phyloP scores from a whole-genome alignment of 306 rosid species.

The Erythrophleum fordii region DNA sequence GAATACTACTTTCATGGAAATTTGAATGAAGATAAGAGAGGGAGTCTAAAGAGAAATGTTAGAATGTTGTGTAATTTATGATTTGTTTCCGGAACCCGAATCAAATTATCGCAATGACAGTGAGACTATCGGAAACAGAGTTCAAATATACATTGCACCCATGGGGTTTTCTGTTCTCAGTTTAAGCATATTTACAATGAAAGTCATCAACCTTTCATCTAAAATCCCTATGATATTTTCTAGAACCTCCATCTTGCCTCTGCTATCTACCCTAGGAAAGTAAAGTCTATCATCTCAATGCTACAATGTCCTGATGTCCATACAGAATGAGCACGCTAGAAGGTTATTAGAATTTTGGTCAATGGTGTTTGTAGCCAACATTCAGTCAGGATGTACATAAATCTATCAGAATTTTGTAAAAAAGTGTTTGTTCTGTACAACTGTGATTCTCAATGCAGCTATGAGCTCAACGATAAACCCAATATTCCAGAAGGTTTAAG shows the following conservation, averaged over 20 bases:
- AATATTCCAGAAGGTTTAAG: conserved; percentile 37
- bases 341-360: conserved; percentile 13
- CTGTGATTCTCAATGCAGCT: conserved; percentile 31
- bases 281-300: no score
- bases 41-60: neutral
- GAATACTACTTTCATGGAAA: neutral
- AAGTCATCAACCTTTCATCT: conserved; percentile 32
- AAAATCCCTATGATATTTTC: neutral
- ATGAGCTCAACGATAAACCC: conserved; percentile 2
- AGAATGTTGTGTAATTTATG: neutral
- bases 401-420: conserved; percentile 13
- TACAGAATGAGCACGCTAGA: neutral
- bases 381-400: conserved; percentile 47
- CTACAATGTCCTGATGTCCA: conserved; percentile 6
- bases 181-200: conserved; percentile 35
- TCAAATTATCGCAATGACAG: conserved; percentile 22
- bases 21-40: neutral
- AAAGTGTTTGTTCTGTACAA: conserved; percentile 30
- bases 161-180: neutral
- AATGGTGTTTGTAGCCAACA: conserved; percentile 34
- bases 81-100: neutral
- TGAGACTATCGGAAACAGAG: conserved; percentile 13
- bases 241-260: neutral
- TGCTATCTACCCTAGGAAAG: conserved; percentile 20
- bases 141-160: neutral